Evolutionary conservation across 2,329 filamentous ascomycete genomes (phyloP).

Genomic region (Plenodomus biglobosus): DNA sequence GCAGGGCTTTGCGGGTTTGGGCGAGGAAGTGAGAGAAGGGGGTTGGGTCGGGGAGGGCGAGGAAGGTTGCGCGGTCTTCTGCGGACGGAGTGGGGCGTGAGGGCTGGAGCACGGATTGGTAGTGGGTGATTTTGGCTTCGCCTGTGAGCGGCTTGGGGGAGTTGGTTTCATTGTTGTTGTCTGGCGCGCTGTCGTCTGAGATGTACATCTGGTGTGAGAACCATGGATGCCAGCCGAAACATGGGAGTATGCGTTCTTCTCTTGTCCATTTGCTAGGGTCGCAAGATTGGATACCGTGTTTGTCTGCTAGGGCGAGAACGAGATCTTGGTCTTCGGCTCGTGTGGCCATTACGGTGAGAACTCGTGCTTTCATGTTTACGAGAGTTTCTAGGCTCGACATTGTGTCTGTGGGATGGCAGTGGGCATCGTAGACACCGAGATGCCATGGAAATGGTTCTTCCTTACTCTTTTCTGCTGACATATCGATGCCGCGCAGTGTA

Average conservation of each 20-base stretch:
- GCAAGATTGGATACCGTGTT: conserved; percentile 52
- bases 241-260: conserved; percentile 60
- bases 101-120: conserved; percentile 64
- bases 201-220: conserved; percentile 74
- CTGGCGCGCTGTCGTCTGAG: conserved; percentile 13
- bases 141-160: conserved; percentile 36
- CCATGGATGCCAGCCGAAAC: conserved; percentile 90
- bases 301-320: conserved; percentile 62
- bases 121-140: conserved; percentile 59
- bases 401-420: conserved; percentile 83
- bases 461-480: conserved; percentile 4
- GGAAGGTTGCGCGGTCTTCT: conserved; percentile 48
- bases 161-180: conserved; percentile 48
- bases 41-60: conserved; percentile 60
- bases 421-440: conserved; percentile 71
- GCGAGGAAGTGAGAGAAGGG: conserved; percentile 61
- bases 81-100: conserved; percentile 30
- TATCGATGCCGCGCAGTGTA: background rate
- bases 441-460: conserved; percentile 63
- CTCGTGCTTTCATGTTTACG: conserved; percentile 64
- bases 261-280: conserved; percentile 29
- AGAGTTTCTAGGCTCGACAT: conserved; percentile 64
- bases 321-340: conserved; percentile 73
- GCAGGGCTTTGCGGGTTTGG: conserved; percentile 59
- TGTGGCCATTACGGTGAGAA: conserved; percentile 76